Evolutionary conservation across 768 basidiomycete genomes (phyloP).

Genomic region (Phylloporus sp.): DNA sequence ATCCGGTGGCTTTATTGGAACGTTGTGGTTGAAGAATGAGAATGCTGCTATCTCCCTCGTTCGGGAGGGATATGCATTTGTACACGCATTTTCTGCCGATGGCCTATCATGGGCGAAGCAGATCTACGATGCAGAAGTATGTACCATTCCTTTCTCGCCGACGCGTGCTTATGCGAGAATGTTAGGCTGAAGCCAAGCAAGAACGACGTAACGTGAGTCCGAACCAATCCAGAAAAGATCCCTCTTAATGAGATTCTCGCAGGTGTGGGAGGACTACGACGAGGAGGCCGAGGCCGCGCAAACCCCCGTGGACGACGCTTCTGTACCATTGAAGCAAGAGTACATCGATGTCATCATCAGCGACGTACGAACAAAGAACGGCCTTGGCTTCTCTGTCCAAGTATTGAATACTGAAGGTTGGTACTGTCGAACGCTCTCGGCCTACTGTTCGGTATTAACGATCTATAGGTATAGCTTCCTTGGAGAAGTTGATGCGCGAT

Average conservation of each 20-base stretch:
- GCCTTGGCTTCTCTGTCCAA: slow-evolving; percentile 89
- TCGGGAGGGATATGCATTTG: slow-evolving; percentile 81
- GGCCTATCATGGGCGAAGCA: slow-evolving; percentile 74
- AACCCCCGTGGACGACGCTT: slow-evolving; percentile 41
- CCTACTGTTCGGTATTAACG: not conserved
- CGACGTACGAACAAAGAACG: slow-evolving; percentile 70
- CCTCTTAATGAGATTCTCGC: slow-evolving; percentile 1
- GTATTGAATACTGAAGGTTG: slow-evolving; percentile 86
- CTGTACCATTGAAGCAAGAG: slow-evolving; percentile 66
- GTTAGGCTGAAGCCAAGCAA: slow-evolving; percentile 75
- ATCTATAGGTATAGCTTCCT: slow-evolving; percentile 72
- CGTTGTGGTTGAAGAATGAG: slow-evolving; percentile 78
- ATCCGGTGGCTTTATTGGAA: slow-evolving; percentile 92
- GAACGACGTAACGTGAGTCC: slow-evolving; percentile 70
- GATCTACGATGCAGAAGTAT: slow-evolving; percentile 79
- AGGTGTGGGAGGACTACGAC: slow-evolving; percentile 89
- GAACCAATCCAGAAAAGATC: not conserved
- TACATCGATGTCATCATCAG: slow-evolving; percentile 93
- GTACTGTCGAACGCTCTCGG: slow-evolving; percentile 5
- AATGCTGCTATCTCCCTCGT: slow-evolving; percentile 85
- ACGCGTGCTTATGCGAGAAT: slow-evolving; percentile 4
- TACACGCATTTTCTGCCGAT: slow-evolving; percentile 88
- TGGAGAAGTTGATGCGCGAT: slow-evolving; percentile 93
- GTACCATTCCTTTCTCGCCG: slow-evolving; percentile 5
- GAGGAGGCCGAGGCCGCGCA: slow-evolving; percentile 62